Evolutionary conservation across 805 yeast species (phyloP), one percentile per base, ranked within the genome.

Genomic region (Suhomyces prunicola): DNA sequence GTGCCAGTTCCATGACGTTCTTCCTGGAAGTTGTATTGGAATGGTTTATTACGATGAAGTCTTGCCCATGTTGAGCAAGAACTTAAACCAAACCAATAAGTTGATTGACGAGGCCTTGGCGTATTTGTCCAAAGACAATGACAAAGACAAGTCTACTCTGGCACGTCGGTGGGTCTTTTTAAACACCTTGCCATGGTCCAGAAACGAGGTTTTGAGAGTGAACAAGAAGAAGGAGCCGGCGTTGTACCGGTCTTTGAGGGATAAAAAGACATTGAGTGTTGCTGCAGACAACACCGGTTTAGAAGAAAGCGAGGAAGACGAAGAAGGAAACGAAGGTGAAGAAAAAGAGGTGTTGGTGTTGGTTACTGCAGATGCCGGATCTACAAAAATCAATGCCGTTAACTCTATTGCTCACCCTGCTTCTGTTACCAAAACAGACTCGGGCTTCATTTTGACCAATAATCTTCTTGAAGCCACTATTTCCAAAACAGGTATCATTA

Each of bases 1-100:
- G 52, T 91, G 97, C 66, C 98, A 93, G 67, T 93, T 93, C 74
- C 99, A 93, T 69, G 99, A 93, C 73, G 97, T 93, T n/a, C 77
- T 94, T 50, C 99, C 99, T 2, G 99, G 99, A 2, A 87, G 96
- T 5, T 90, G 97, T 70, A 93, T 93, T 62, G 97, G 90, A 57
- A 83, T 90, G 84, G 97, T 94, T 12, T 93, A 75, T 56, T 75
- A 94, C 65, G 84, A 82, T 47, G 91, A 90, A 61, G 97, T 93
- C 8, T 82, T 85, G 64, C 92, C 93, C 31, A 85, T 89, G 82
- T 78, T 92, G 60, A 75, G 73, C 5, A 71, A 77, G 13, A 87
- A 86, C 23, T 72, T 87, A 53, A 70, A 74, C 17, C 71, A 73
- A 22, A 85, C 86, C 41, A 77, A 80, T 41, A 60, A 70, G 5